Conservation (phyloP, 768 basidiomycete species). For the Flagelloscypha sp. region DNA sequence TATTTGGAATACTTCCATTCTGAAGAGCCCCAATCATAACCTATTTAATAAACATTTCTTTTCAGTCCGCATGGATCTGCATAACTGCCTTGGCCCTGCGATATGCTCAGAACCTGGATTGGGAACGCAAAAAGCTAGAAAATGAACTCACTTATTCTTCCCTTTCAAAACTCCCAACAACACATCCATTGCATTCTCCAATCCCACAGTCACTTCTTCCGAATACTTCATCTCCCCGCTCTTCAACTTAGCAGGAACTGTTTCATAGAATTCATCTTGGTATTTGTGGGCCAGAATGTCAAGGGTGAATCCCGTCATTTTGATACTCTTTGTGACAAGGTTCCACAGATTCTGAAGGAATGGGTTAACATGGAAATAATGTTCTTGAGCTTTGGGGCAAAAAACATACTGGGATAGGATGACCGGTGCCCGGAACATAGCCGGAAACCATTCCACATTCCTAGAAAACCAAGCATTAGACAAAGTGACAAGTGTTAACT, state of each 20-base stretch:
- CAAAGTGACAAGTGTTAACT: background rate
- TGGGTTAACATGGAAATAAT: conserved; percentile 21
- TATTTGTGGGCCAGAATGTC: conserved; percentile 22
- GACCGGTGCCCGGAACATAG: conserved; percentile 12
- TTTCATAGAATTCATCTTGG: conserved; percentile 25
- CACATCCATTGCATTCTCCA: conserved; percentile 29
- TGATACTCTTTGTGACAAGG: conserved; percentile 27
- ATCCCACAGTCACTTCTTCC: conserved; percentile 29
- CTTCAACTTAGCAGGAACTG: conserved; percentile 28
- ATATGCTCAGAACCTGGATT: no score
- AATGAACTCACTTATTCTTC: conserved; percentile 18
- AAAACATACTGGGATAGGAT: conserved; percentile 9
- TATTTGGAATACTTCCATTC: no score
- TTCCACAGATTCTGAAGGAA: conserved; percentile 21
- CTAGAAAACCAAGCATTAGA: conserved; percentile 1
- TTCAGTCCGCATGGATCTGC: no score
- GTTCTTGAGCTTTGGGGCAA: conserved; percentile 16
- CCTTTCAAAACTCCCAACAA: conserved; percentile 27
- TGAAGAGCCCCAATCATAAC: no score
- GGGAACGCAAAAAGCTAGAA: no score
- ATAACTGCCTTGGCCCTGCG: no score
- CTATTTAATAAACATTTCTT: no score
- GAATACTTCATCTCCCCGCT: conserved; percentile 29
- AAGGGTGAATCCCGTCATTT: conserved; percentile 30
- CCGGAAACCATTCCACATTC: conserved; percentile 20